Conservation (phyloP, 2,329 filamentous ascomycete genomes). For the Sporothrix curviconia region DNA sequence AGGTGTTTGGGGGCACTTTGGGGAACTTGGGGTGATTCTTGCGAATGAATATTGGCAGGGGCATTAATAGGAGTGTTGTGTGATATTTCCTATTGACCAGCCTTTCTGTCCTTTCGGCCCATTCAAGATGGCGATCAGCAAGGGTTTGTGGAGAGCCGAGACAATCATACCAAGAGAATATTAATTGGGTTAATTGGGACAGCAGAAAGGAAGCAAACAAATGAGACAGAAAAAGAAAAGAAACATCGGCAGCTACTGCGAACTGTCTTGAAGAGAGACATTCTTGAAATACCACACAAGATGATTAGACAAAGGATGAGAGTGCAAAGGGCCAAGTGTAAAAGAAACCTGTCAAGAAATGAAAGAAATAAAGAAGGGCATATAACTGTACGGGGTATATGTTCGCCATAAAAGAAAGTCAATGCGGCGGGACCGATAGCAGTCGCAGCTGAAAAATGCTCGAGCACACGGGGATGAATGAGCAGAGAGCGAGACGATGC, state of each 20-base stretch:
- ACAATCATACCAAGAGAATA: background rate
- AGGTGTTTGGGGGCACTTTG: background rate
- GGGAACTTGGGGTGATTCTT: background rate
- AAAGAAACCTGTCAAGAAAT: background rate
- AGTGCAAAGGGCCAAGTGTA: background rate
- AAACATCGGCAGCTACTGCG: background rate
- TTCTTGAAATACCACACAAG: background rate
- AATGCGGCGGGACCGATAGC: background rate
- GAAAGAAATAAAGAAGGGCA: background rate
- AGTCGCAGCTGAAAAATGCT: background rate
- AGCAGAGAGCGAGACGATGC: background rate
- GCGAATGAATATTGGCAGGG: background rate
- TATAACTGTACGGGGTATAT: too few species aligned
- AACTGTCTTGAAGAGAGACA: background rate
- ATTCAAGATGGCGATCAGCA: background rate
- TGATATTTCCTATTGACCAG: too few species aligned
- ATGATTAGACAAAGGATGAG: background rate
- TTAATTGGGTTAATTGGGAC: too few species aligned
- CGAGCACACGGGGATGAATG: conserved; percentile 12
- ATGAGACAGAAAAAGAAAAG: background rate
- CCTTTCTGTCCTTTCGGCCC: background rate
- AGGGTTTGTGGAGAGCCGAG: background rate
- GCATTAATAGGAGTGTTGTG: too few species aligned
- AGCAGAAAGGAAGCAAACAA: background rate
- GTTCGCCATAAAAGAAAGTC: background rate